A percentile compares a stretch with the other conserved stretches of the same genome.
Conservation (phyloP, 2,329 filamentous ascomycete species). For the Macrophomina tecta region DNA sequence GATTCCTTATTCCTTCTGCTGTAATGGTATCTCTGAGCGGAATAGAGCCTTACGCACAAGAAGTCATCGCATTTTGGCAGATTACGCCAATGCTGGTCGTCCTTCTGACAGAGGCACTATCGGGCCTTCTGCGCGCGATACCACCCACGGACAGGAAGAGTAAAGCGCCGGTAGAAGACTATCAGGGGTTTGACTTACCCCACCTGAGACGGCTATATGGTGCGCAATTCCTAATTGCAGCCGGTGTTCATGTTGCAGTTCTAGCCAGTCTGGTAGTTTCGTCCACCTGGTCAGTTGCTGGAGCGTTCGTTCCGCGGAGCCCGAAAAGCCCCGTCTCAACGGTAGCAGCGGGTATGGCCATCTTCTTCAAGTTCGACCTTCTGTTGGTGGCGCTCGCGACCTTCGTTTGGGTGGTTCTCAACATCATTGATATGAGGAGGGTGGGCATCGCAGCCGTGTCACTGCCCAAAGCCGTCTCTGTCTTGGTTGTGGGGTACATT, state of each 20-base stretch:
- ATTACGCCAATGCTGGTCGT: neutral
- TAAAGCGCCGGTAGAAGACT: neutral
- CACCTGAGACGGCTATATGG: neutral
- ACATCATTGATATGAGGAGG: neutral
- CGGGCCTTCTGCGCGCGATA: neutral
- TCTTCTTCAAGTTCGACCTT: slow-evolving; percentile 9
- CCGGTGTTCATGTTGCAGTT: neutral
- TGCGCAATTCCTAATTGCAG: neutral
- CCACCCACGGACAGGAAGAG: neutral
- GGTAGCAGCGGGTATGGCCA: neutral
- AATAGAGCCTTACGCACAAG: neutral
- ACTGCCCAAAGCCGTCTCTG: neutral
- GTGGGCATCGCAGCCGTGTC: neutral
- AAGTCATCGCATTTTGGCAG: neutral
- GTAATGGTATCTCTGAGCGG: neutral
- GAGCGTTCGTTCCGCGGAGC: neutral
- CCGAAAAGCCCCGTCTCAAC: neutral
- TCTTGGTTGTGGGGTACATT: neutral
- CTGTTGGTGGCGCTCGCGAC: neutral
- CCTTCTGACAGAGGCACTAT: neutral
- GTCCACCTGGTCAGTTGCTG: neutral
- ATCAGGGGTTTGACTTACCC: neutral
- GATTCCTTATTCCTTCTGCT: neutral
- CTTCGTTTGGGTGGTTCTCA: neutral
- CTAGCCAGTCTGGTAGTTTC: neutral